Evolutionary conservation across 768 basidiomycete genomes (phyloP), one percentile per base, ranked within the genome.

Genomic region (Rhizopogon vesiculosus): DNA sequence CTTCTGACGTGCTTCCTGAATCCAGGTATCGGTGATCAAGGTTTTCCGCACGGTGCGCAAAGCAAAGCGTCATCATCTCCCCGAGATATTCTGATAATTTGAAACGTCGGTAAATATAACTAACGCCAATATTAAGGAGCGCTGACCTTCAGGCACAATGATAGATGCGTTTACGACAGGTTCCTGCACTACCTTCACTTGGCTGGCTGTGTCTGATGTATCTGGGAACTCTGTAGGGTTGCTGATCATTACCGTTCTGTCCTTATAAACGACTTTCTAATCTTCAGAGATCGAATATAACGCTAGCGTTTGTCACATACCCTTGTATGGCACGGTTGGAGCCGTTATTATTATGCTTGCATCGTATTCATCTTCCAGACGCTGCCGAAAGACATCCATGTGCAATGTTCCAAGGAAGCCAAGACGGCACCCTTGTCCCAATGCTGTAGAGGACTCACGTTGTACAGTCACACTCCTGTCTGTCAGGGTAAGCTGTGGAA

Each of bases 141-240:
- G 15, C 74, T 56, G 58, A 92, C 91, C 90, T 78, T 96, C 87
- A 3, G 97, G 97, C 19, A 93, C 88, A 59, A 98, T 91, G 64
- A 99, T 95, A 1, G 89, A 89, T 9, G 95, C 93, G 59, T 87
- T 89, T 42, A 98, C 93, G 53, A 94, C 81, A 0, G 97, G 97
- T 69, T 98, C 97, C 62, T 92, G 89, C 13, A 98, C 78, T 61
- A 88, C 84, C 60, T 78, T 80, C 19, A 95, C 84, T 56, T 79
- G 82, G 35, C 76, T 67, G 18, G 78, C 69, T 29, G 70, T 63
- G 57, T 95, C 89, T 16, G 78, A 72, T 15, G 81, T 77, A 52
- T 98, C 95, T 1, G 97, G 97, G 66, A 99, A 99, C 60, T 97
- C 91, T 1, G 90, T 91, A 16, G 97, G 96, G 69, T 97, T 98